These are phyloP conservation scores for Salinomyces thailandicus DNA, from an alignment of 2,329 filamentous ascomycete genomes.

Conservation along the genomic window DNA sequence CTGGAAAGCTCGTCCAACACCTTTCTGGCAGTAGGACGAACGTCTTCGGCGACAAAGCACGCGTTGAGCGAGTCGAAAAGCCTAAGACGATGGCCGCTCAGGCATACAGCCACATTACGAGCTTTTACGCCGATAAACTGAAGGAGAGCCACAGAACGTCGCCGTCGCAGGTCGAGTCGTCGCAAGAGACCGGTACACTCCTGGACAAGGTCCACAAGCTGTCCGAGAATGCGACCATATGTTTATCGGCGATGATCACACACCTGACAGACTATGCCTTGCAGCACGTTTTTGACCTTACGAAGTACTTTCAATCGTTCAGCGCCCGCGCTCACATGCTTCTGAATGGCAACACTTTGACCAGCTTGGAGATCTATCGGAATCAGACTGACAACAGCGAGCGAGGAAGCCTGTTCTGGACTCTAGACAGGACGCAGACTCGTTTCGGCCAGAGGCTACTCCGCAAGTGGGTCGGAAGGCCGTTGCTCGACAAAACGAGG, in stretches of 20 bases:
- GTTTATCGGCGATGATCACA: constrained; percentile 90
- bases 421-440: constrained; percentile 82
- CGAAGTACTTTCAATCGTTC: constrained; percentile 95
- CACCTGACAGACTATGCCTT: constrained; percentile 86
- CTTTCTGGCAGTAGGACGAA: constrained; percentile 80
- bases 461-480: constrained; percentile 89
- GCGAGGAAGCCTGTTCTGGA: constrained; percentile 90
- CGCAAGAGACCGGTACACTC: constrained; percentile 44
- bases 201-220: constrained; percentile 80
- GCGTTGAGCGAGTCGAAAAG: constrained; percentile 69
- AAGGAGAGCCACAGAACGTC: constrained; percentile 36
- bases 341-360: constrained; percentile 86
- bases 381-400: constrained; percentile 81
- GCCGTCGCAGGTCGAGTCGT: constrained; percentile 33
- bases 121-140: constrained; percentile 83
- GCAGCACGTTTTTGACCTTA: constrained; percentile 90
- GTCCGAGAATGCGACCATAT: constrained; percentile 77
- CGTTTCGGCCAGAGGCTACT: constrained; percentile 79
- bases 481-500: constrained; percentile 62
- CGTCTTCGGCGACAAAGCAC: constrained; percentile 80
- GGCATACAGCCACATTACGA: constrained; percentile 77
- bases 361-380: constrained; percentile 88
- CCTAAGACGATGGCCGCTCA: constrained; percentile 73
- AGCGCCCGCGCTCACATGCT: constrained; percentile 92
- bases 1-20: constrained; percentile 84